Evolutionary conservation across 768 basidiomycete species (phyloP), one percentile per base, ranked within the genome.

Genomic region (Leccinum subgranulosum): DNA sequence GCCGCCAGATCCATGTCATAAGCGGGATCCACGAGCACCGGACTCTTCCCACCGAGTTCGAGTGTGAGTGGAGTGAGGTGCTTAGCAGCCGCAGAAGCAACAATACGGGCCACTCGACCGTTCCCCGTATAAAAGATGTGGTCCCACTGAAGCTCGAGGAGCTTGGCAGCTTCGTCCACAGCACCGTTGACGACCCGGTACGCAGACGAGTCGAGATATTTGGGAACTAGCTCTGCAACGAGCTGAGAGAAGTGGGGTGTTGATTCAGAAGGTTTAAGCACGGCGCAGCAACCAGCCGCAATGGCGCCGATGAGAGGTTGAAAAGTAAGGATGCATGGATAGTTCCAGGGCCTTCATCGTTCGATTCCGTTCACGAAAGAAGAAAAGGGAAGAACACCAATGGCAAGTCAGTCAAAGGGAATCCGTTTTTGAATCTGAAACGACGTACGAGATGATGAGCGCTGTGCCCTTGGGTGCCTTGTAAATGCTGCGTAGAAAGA

Each of bases 261-360:
- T 12, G 46, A 49, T 64, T 92, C 90, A 8, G 88, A 89, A 0
- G 81, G 79, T 65, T 92, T 91, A 64, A 90, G 48, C 9, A 84
- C 77, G 0, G 78, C 80, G n/a, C 84, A 78, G 63, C 86, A 88
- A 0, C 90, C 90, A 1, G 88, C 88, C 0, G 87, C 78, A 50
- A 92, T 86, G 1, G 90, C 90, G 4, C 88, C 89, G 51, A 81
- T 76, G 21, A 87, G 72, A 3, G 88, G 87, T 39, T 80, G 79
- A 6, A 88, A 67, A 5, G 65, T 75, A 31, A 86, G 76, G 10
- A 82, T 71, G 51, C 84, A 64, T 0, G 87, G 87, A 61, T 83
- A 88, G 64, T 88, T 88, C 84, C 85, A 87, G 2, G 85, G 85
- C 17, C 85, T 47, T 47, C 1, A 39, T 39, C 39, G 4, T n/a